Percentiles rank a stretch among this genome's conserved stretches.
Conservation (phyloP, 106 monocot genomes). For the Allium fistulosum region DNA sequence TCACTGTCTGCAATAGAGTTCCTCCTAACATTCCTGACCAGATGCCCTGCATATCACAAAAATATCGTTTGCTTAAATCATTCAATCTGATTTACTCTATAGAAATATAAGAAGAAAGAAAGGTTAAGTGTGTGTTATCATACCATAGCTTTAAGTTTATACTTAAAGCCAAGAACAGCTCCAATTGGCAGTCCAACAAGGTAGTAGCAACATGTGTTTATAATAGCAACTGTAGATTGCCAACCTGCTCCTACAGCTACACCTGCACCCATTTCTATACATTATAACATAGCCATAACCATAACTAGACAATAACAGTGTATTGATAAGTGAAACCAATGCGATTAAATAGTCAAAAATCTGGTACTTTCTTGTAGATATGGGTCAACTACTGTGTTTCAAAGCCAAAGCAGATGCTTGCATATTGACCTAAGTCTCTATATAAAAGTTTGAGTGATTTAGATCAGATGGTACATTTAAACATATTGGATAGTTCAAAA, state of each 20-base stretch:
- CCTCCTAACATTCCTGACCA: conserved; percentile 71
- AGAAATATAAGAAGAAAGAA: neutral
- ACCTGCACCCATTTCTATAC: conserved; percentile 16
- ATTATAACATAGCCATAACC: neutral
- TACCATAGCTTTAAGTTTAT: conserved; percentile 58
- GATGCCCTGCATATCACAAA: conserved; percentile 47
- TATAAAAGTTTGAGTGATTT: no score
- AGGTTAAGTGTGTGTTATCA: neutral
- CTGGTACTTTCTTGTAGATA: neutral
- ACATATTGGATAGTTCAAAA: no score
- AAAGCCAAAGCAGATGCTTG: neutral
- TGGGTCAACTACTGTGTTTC: neutral
- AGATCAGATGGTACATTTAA: no score
- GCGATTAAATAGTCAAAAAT: no score
- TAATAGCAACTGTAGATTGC: conserved; percentile 37
- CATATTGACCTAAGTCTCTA: no score
- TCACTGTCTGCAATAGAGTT: conserved; percentile 44
- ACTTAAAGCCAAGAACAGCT: conserved; percentile 55
- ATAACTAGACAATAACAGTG: neutral
- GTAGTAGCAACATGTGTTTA: conserved; percentile 48
- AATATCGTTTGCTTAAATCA: neutral
- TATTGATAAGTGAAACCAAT: no score
- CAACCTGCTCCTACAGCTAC: conserved; percentile 55
- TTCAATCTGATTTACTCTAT: neutral
- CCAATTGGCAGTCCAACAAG: conserved; percentile 40